phyloP scores from a whole-genome alignment of 2,329 filamentous ascomycete genomes.

The Tothia fuscella region DNA sequence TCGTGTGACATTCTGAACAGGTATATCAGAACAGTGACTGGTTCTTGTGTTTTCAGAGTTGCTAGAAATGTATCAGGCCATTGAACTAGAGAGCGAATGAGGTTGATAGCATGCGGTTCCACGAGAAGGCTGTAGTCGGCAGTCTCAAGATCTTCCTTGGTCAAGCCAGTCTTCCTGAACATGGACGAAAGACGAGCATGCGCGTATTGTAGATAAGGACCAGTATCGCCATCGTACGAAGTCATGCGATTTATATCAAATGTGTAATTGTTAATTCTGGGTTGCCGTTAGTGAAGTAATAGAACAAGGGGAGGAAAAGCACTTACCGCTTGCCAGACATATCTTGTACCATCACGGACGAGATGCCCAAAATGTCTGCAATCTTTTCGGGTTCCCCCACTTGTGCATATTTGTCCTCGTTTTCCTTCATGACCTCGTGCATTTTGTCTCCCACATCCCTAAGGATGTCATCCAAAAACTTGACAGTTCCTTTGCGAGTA shows the following conservation, averaged over 20 bases:
- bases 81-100: conserved; percentile 65
- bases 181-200: conserved; percentile 57
- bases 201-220: conserved; percentile 67
- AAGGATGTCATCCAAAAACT: conserved; percentile 38
- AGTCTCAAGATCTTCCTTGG: conserved; percentile 41
- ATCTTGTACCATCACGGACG: conserved; percentile 94
- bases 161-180: conserved; percentile 44
- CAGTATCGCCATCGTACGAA: conserved; percentile 69
- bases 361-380: conserved; percentile 84
- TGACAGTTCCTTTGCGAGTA: conserved; percentile 44
- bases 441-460: conserved; percentile 71
- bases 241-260: conserved; percentile 77
- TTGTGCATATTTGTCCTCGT: conserved; percentile 80
- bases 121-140: conserved; percentile 58
- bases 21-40: conserved; percentile 55
- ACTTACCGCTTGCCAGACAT: conserved; percentile 83
- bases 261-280: conserved; percentile 49
- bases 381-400: conserved; percentile 70
- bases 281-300: conserved; percentile 2
- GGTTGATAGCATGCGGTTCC: conserved; percentile 59
- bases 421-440: conserved; percentile 94
- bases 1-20: conserved; percentile 80
- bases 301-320: neutral
- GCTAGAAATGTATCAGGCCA: conserved; percentile 80
- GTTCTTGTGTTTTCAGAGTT: conserved; percentile 73